Base-by-base conservation (phyloP, 2,329 filamentous ascomycete species). In the Colletotrichum lentis region DNA sequence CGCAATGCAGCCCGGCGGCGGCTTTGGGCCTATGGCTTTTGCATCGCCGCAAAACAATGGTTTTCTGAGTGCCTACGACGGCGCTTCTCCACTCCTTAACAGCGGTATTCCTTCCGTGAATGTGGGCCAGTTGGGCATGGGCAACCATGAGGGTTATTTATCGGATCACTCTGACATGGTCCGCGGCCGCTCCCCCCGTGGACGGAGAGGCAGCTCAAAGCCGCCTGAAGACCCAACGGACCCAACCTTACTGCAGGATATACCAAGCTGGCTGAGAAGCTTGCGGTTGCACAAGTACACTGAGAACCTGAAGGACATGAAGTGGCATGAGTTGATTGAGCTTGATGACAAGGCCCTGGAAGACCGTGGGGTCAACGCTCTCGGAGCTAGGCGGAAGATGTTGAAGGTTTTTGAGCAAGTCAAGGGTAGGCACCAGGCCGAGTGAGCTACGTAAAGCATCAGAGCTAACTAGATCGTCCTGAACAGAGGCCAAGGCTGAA, bases 371-470 rank as follows among this genome's bases (percentile, higher is more conserved):
- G 96, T 99, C 39, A 97, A 97, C 78, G 96, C 96, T 62, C 86
- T 98, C 64, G 96, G 96, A 74, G 96, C 96, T 20, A 86, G 96
- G 73, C 91, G 95, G 77, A 99, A 99, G 87, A 96, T 99, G 93
- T 83, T 99, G 69, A 99, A 99, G 88, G 96, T 98, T 64, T 98
- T 98, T 80, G 96, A 98, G 75, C 94, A 97, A 83, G 95, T 98
- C 75, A 93, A 89, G 80, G 91, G 88, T 89, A 81, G 71, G 81
- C 74, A 47, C 22, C 11, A 16, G 39, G n/a, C 6, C 18, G 11
- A 43, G 16, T 11, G 12, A 14, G 14, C 39, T 47, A 3, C 16
- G 20, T 11, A 14, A 12, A 10, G 22, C 11, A 55, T 12, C 31
- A 16, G 20, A 11, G 35, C 47, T 68, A 56, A 56, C 56, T 2